Evolutionary conservation across 257 asterid species (phyloP).

Genomic region (Salvia hispanica): DNA sequence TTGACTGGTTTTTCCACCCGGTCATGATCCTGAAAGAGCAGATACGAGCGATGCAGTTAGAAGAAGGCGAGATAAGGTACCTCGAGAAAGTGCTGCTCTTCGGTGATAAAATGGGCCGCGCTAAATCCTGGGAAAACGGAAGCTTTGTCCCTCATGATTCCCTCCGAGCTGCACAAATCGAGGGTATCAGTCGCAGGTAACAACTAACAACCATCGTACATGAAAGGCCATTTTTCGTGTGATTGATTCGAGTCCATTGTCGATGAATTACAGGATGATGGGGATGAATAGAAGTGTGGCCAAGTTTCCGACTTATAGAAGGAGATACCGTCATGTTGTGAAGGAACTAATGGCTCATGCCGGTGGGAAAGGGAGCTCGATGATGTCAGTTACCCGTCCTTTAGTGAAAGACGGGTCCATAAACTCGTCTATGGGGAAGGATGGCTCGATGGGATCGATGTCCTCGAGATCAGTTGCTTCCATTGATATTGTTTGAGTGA

Average conservation of each 20-base stretch:
- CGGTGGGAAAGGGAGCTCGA: slow-evolving; percentile 43
- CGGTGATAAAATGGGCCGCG: slow-evolving; percentile 57
- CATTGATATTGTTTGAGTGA: slow-evolving; percentile 53
- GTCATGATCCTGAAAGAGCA: slow-evolving; percentile 84
- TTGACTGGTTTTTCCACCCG: slow-evolving; percentile 96
- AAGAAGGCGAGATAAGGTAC: slow-evolving; percentile 68
- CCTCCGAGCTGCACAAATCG: slow-evolving; percentile 85
- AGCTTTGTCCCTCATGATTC: slow-evolving; percentile 60
- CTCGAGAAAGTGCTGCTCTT: slow-evolving; percentile 70
- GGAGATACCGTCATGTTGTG: slow-evolving; percentile 78
- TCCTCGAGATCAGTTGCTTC: slow-evolving; percentile 52
- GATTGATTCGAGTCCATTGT: too few species aligned
- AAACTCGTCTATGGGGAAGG: slow-evolving; percentile 35
- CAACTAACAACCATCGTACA: not conserved
- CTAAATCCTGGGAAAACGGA: slow-evolving; percentile 75
- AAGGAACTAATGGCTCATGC: slow-evolving; percentile 54
- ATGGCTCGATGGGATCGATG: slow-evolving; percentile 41
- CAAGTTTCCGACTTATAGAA: slow-evolving; percentile 81
- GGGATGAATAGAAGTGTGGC: slow-evolving; percentile 67
- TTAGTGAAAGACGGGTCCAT: slow-evolving; percentile 49
- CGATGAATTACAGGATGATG: slow-evolving; percentile 57
- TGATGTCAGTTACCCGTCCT: slow-evolving; percentile 34
- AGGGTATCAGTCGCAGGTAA: slow-evolving; percentile 88
- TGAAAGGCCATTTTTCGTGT: too few species aligned
- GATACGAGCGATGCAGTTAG: slow-evolving; percentile 61